Evolutionary conservation across 2,329 filamentous ascomycete genomes (phyloP), one percentile per base, ranked within the genome.

Genomic region (Dendryphion nanum): DNA sequence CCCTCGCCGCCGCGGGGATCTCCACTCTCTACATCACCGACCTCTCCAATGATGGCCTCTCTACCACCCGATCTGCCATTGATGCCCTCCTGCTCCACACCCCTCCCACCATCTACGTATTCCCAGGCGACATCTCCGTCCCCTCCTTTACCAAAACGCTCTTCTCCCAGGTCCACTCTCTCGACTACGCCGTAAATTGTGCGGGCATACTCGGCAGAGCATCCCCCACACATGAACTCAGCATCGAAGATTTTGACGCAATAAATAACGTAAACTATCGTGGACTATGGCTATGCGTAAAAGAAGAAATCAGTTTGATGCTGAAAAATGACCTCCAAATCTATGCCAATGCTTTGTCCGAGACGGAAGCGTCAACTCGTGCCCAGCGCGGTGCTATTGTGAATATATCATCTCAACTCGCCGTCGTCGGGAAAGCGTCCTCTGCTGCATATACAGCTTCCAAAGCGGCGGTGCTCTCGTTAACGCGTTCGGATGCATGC

Each of bases 171-270:
- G 73, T 74, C n/a, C n/a, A n/a, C n/a, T n/a, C n/a, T n/a, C 53
- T 81, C 4, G 77, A 81, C 49, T 81, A 81, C 51, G 71, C 70
- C 0, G 61, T 80, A 5, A 76, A 76, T 40, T 79, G 76, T 36
- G 78, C 77, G 0, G 78, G 78, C 0, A 68, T 80, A 4, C 50
- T 76, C 3, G 71, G 72, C 75, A 30, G 16, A 30, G 16, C 29
- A 8, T 10, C 63, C 14, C n/a, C n/a, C n/a, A n/a, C n/a, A n/a
- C n/a, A n/a, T n/a, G 74, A 78, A 41, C 73, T 67, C 2, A 50
- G 66, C 0, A 46, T 67, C 0, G 63, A 64, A 3, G 64, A 64
- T 6, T 80, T 79, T 30, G 76, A 79, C 34, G 59, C 59, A 4
- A 65, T 79, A 33, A 78, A 71, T 24, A 67, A 59, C 18, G 64